These are phyloP conservation scores for Malus sieversii DNA, from an alignment of 306 rosid genomes.

Conservation along the genomic window DNA sequence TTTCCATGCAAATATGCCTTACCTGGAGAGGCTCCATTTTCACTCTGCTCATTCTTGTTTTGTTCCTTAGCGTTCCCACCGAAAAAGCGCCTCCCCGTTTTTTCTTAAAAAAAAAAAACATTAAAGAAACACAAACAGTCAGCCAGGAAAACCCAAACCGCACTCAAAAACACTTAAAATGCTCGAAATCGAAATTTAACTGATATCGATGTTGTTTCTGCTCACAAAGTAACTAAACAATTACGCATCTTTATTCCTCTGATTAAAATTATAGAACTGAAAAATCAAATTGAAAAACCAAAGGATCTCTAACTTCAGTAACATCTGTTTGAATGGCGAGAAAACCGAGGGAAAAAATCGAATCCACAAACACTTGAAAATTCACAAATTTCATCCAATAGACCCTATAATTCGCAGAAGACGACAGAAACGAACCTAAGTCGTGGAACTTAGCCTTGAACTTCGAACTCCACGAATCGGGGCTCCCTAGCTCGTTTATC, in stretches of 20 bases:
- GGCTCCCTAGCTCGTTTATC: no score
- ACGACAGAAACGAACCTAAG: neutral
- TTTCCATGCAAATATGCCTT: neutral
- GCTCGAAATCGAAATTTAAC: neutral
- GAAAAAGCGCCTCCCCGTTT: no score
- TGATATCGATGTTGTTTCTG: no score
- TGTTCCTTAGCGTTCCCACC: no score
- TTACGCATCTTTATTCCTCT: neutral
- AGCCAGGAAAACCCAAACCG: neutral
- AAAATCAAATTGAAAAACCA: neutral
- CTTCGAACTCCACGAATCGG: no score
- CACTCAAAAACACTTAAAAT: neutral
- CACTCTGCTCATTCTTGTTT: no score
- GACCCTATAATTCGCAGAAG: neutral
- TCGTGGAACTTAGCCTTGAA: no score
- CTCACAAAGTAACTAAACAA: neutral
- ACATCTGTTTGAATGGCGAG: neutral
- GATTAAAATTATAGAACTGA: neutral
- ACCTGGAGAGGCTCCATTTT: constrained; percentile 66
- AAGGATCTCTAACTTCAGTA: neutral
- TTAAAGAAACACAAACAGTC: no score
- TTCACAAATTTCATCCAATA: neutral
- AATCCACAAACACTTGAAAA: neutral
- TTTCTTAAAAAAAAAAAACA: no score
- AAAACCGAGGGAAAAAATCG: constrained; percentile 3